Percentiles rank a stretch among this genome's conserved stretches.
These are phyloP conservation scores for Pezicula neosporulosa DNA, from an alignment of 2,329 filamentous ascomycete genomes.

Conservation along the genomic window DNA sequence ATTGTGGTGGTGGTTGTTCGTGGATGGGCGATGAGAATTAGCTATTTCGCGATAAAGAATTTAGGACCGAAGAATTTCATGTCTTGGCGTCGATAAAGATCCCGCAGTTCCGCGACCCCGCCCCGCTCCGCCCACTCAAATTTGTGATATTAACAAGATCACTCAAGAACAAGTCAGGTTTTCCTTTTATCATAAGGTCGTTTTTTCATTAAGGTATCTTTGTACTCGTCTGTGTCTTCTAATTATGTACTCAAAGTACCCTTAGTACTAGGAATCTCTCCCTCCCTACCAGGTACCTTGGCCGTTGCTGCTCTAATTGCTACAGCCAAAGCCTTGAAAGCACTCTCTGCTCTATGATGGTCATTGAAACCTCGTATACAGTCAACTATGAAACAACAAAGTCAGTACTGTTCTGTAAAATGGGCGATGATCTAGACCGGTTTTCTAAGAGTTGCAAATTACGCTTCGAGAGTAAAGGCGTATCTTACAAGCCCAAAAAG, in stretches of 20 bases:
- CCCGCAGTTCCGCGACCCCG: too few species aligned
- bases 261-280: slow-evolving; percentile 95
- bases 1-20: slow-evolving; percentile 32
- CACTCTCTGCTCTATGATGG: slow-evolving; percentile 93
- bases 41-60: slow-evolving; percentile 10
- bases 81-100: too few species aligned
- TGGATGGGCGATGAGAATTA: background rate
- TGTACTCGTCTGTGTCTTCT: background rate
- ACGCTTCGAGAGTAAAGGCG: too few species aligned
- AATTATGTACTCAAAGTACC: slow-evolving; percentile 68
- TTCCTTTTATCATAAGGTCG: too few species aligned
- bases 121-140: too few species aligned
- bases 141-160: too few species aligned
- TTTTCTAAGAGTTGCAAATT: too few species aligned
- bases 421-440: too few species aligned
- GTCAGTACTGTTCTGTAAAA: too few species aligned
- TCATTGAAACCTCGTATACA: slow-evolving; percentile 89
- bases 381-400: slow-evolving; percentile 53
- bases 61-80: background rate
- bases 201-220: too few species aligned
- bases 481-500: too few species aligned
- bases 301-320: slow-evolving; percentile 76
- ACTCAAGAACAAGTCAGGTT: too few species aligned
- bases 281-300: slow-evolving; percentile 74
- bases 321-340: slow-evolving; percentile 93